Percentiles rank a stretch among this genome's conserved stretches.
phyloP scores from a whole-genome alignment of 1,139 yeast species.

The Yamadazyma dendronema region DNA sequence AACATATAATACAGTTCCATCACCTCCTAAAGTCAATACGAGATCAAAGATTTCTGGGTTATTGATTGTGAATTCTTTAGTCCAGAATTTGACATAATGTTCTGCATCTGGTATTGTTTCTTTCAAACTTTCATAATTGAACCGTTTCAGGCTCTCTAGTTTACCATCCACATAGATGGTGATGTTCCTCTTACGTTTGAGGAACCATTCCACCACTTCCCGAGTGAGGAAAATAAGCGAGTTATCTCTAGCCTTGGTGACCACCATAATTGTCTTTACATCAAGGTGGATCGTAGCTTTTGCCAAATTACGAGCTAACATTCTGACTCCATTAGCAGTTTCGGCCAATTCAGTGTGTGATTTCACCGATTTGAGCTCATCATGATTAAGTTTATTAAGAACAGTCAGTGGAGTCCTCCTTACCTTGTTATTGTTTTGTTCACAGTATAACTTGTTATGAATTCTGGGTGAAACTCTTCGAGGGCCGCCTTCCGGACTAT shows the following conservation, averaged over 20 bases:
- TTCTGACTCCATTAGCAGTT: constrained; percentile 83
- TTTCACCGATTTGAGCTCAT: constrained; percentile 47
- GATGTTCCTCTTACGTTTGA: constrained; percentile 46
- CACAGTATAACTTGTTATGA: constrained; percentile 35
- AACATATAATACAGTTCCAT: constrained; percentile 83
- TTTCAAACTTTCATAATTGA: constrained; percentile 47
- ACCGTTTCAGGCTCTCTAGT: constrained; percentile 58
- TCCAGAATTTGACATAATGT: constrained; percentile 63
- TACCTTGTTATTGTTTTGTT: constrained; percentile 16
- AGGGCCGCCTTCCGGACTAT: constrained; percentile 15
- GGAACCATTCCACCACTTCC: constrained; percentile 75
- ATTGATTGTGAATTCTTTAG: constrained; percentile 50
- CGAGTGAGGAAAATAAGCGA: constrained; percentile 71
- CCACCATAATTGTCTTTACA: constrained; percentile 69
- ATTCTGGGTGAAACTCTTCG: constrained; percentile 26
- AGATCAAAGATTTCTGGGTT: constrained; percentile 68
- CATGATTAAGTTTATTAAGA: constrained; percentile 32
- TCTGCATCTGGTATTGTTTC: constrained; percentile 41
- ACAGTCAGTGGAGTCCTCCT: constrained; percentile 27
- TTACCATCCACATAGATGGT: constrained; percentile 71
- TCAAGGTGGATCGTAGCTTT: constrained; percentile 73
- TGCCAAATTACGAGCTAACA: constrained; percentile 71
- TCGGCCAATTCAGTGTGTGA: constrained; percentile 77
- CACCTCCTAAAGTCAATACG: constrained; percentile 83
- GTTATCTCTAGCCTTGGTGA: constrained; percentile 83